These are phyloP conservation scores for Afroboletus lepidellus DNA, from an alignment of 1,284 basidiomycete genomes.

Conservation along the genomic window DNA sequence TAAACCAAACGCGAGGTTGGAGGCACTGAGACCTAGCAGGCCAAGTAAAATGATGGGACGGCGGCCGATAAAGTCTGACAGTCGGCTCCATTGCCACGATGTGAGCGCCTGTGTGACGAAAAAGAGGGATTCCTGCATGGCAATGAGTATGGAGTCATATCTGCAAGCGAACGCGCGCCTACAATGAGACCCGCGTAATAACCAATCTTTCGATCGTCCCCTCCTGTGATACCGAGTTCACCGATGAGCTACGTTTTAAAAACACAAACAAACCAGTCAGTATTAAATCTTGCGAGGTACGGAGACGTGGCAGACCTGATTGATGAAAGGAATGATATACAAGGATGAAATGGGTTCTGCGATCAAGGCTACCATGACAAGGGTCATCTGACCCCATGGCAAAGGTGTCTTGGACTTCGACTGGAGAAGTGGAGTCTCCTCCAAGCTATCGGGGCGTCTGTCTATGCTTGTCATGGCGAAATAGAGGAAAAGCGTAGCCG, in stretches of 20 bases:
- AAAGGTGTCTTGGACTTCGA: not conserved
- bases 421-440: not conserved
- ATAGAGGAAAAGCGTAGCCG: not conserved
- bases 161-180: slow-evolving; percentile 3
- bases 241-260: slow-evolving; percentile 30
- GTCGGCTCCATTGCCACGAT: too few relatives aligned
- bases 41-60: slow-evolving; percentile 70
- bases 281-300: not conserved
- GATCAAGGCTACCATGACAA: not conserved
- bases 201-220: slow-evolving; percentile 57
- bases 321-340: not conserved
- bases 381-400: not conserved
- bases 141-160: not conserved
- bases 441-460: not conserved
- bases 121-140: slow-evolving; percentile 65
- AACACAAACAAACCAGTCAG: not conserved
- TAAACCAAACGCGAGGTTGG: too few relatives aligned
- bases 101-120: too few relatives aligned
- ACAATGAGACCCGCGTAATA: slow-evolving; percentile 70
- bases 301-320: not conserved
- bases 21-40: slow-evolving; percentile 60
- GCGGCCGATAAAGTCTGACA: too few relatives aligned
- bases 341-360: not conserved
- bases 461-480: not conserved
- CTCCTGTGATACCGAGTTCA: slow-evolving; percentile 36